A percentile compares a stretch with the other conserved stretches of the same genome.
These are phyloP conservation scores for Solioccasus polychromus DNA, from an alignment of 768 basidiomycete genomes.

Conservation along the genomic window DNA sequence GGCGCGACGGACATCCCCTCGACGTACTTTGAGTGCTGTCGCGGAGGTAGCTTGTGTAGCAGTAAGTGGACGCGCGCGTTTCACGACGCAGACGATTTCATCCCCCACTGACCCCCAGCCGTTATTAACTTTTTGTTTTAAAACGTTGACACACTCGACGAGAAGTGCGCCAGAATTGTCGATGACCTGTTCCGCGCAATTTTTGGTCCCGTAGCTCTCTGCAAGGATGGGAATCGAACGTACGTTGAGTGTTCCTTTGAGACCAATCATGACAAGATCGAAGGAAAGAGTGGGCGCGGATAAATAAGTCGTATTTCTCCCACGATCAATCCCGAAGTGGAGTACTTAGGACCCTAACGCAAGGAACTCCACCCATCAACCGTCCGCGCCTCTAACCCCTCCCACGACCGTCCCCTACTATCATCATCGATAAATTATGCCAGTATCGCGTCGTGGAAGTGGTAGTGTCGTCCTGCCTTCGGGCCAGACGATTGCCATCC, in stretches of 20 bases:
- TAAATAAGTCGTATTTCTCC: constrained; percentile 22
- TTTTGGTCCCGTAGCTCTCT: background rate
- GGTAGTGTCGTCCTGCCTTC: constrained; percentile 68
- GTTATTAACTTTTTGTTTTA: constrained; percentile 94
- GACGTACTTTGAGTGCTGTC: constrained; percentile 84
- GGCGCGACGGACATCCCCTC: constrained; percentile 93
- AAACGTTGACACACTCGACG: constrained; percentile 93
- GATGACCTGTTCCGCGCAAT: constrained; percentile 61
- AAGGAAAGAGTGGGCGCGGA: background rate
- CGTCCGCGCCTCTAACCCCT: constrained; percentile 7
- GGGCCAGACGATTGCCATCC: constrained; percentile 80
- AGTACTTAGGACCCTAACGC: constrained; percentile 3
- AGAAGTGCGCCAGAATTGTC: constrained; percentile 96
- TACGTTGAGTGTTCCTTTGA: constrained; percentile 89
- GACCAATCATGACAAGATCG: constrained; percentile 73
- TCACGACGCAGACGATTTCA: constrained; percentile 94
- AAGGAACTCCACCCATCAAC: constrained; percentile 15
- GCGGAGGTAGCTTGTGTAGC: constrained; percentile 63
- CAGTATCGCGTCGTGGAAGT: constrained; percentile 73
- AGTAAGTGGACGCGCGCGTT: constrained; percentile 81
- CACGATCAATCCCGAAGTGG: constrained; percentile 16
- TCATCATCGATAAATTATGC: constrained; percentile 41
- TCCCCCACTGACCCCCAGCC: constrained; percentile 93
- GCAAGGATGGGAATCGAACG: constrained; percentile 18
- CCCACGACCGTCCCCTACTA: constrained; percentile 15